These are phyloP conservation scores for Aspergillus sclerotiicarbonarius DNA, from an alignment of 495 filamentous ascomycete species.

Conservation along the genomic window DNA sequence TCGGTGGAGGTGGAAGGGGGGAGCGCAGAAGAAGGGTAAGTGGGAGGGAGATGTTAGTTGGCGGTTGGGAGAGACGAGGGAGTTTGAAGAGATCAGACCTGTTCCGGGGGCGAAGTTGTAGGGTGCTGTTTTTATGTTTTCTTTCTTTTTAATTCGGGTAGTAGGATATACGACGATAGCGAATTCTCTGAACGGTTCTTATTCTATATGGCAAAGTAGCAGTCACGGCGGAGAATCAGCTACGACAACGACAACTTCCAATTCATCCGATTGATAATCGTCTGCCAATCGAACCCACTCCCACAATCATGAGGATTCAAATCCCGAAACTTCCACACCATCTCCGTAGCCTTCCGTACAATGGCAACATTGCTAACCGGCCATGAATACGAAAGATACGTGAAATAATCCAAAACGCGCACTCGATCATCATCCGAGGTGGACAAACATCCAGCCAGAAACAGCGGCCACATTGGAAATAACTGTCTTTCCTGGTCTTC, in stretches of 20 bases:
- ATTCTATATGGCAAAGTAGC: no score
- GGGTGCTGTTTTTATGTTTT: no score
- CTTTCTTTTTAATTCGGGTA: no score
- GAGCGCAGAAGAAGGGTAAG: conserved; percentile 1
- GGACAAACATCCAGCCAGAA: conserved; percentile 5
- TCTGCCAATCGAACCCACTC: conserved; percentile 8
- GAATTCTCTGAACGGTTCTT: neutral
- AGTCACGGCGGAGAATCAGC: no score
- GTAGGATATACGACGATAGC: no score
- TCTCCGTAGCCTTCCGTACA: conserved; percentile 16
- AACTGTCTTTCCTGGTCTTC: conserved; percentile 8
- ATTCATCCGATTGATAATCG: conserved; percentile 3
- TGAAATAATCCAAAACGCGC: conserved; percentile 3
- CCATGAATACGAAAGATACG: conserved; percentile 1
- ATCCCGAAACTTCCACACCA: conserved; percentile 20
- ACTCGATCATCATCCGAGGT: conserved; percentile 3
- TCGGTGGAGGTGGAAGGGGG: conserved; percentile 48
- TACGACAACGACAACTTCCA: conserved; percentile 9
- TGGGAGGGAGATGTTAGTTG: conserved; percentile 39
- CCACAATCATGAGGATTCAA: conserved; percentile 1
- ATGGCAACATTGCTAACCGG: conserved; percentile 1
- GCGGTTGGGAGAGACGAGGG: conserved; percentile 36
- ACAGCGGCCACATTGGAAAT: conserved; percentile 9
- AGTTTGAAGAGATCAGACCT: conserved; percentile 28
- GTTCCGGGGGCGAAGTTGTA: conserved; percentile 26